A percentile compares a stretch with the other conserved stretches of the same genome.
Evolutionary conservation across 2,329 filamentous ascomycete genomes (phyloP).

Genomic region (Ophiocordyceps camponoti-leonardi): DNA sequence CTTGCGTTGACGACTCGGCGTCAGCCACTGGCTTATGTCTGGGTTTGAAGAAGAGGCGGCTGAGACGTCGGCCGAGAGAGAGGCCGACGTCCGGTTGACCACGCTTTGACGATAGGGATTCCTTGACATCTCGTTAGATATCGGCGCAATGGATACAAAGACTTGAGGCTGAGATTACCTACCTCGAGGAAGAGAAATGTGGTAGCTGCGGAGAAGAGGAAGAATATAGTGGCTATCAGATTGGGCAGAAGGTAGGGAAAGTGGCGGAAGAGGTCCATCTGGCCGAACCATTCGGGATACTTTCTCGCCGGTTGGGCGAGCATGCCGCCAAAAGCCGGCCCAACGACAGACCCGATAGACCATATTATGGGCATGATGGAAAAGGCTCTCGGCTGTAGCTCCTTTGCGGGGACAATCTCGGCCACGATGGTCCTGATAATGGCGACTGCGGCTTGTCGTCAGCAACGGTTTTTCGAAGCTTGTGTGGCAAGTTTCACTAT

Average conservation of each 20-base stretch:
- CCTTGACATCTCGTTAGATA: slow-evolving; percentile 21
- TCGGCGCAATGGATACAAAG: no score
- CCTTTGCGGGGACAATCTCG: slow-evolving; percentile 75
- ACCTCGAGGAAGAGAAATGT: slow-evolving; percentile 65
- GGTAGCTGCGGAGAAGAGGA: slow-evolving; percentile 56
- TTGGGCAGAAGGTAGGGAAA: slow-evolving; percentile 82
- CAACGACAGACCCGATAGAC: slow-evolving; percentile 75
- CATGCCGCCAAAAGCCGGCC: slow-evolving; percentile 73
- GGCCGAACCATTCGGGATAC: slow-evolving; percentile 53
- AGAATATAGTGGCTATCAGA: slow-evolving; percentile 57
- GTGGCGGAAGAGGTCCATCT: slow-evolving; percentile 47
- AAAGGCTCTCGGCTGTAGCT: slow-evolving; percentile 77
- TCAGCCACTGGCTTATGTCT: slow-evolving; percentile 30
- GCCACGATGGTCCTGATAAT: slow-evolving; percentile 87
- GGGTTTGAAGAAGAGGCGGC: slow-evolving; percentile 14
- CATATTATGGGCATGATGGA: slow-evolving; percentile 85
- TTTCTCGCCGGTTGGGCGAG: slow-evolving; percentile 67
- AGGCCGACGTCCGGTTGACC: slow-evolving; percentile 59
- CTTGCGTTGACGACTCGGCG: slow-evolving; percentile 37
- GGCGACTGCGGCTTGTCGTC: slow-evolving; percentile 36
- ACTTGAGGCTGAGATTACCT: no score
- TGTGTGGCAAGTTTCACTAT: slow-evolving; percentile 10
- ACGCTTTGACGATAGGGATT: slow-evolving; percentile 63
- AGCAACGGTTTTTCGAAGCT: not conserved
- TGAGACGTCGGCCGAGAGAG: slow-evolving; percentile 50